phyloP scores from a whole-genome alignment of 345 rosid genomes.

The Gossypium bickii region DNA sequence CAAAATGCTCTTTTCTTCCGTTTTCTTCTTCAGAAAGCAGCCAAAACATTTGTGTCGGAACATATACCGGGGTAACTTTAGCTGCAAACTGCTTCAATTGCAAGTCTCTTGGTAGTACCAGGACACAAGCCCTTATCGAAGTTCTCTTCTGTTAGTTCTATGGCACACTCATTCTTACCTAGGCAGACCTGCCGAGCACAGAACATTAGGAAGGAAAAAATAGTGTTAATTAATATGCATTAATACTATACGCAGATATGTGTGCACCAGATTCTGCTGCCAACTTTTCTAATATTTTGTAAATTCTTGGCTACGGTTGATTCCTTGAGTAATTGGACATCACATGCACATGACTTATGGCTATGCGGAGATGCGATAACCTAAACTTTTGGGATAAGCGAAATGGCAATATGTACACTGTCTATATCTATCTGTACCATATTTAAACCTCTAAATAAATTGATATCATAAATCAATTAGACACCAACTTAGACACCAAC shows the following conservation, averaged over 20 bases:
- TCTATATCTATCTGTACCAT: too few relatives aligned
- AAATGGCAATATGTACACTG: not conserved
- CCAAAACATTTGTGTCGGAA: not conserved
- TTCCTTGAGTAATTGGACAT: not conserved
- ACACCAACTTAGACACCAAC: too few relatives aligned
- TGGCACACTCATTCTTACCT: slow-evolving; percentile 36
- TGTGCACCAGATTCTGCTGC: not conserved
- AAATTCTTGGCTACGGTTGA: not conserved
- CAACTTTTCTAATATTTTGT: not conserved
- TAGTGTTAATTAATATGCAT: too few relatives aligned
- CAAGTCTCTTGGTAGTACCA: slow-evolving; percentile 32
- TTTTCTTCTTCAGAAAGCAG: not conserved
- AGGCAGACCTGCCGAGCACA: slow-evolving; percentile 40
- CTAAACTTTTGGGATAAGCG: not conserved
- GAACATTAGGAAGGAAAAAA: not conserved
- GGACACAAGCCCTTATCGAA: slow-evolving; percentile 34
- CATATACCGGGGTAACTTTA: slow-evolving; percentile 18
- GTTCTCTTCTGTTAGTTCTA: slow-evolving; percentile 36
- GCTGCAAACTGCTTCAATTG: slow-evolving; percentile 48
- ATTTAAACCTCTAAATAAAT: too few relatives aligned
- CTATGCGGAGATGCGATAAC: not conserved
- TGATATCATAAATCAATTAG: too few relatives aligned
- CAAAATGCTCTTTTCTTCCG: not conserved
- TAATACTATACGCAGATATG: not conserved
- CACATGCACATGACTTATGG: not conserved